phyloP scores from a whole-genome alignment of 2,329 filamentous ascomycete genomes.

The Cordyceps cicadae region DNA sequence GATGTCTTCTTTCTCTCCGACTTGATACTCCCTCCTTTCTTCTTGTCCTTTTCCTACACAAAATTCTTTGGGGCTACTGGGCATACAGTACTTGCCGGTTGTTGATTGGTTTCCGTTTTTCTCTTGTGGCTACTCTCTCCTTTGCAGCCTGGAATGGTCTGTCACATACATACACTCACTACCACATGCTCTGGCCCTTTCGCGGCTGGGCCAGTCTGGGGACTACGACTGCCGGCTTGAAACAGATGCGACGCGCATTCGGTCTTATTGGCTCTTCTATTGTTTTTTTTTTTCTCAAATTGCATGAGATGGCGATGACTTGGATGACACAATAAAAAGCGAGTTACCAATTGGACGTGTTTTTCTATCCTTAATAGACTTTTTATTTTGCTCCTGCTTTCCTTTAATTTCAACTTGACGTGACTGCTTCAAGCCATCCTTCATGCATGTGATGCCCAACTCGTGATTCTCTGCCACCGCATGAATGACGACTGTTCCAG shows the following conservation, averaged over 20 bases:
- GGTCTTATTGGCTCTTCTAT: not conserved
- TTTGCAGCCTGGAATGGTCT: not conserved
- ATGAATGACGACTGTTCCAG: not conserved
- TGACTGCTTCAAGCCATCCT: not conserved
- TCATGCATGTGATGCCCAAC: not conserved
- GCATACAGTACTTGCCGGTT: constrained; percentile 11
- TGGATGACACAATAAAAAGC: constrained; percentile 14
- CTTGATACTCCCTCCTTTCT: not conserved
- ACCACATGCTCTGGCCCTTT: not conserved
- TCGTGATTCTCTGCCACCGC: not conserved
- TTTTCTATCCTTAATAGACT: constrained; percentile 12
- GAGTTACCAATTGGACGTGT: constrained; percentile 11
- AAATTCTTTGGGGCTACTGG: not conserved
- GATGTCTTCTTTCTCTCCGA: not conserved
- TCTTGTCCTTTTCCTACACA: not conserved
- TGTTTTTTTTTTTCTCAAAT: constrained; percentile 7
- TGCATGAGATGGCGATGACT: constrained; percentile 14
- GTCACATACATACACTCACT: not conserved
- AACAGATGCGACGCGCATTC: not conserved
- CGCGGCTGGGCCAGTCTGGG: not conserved
- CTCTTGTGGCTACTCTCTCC: not conserved
- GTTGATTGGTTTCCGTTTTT: constrained; percentile 10
- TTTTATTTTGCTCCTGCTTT: not conserved
- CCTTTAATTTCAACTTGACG: not conserved
- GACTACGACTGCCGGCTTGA: not conserved